Base-by-base conservation (phyloP, 805 yeast species). In the Saccharomycopsis sp. region DNA sequence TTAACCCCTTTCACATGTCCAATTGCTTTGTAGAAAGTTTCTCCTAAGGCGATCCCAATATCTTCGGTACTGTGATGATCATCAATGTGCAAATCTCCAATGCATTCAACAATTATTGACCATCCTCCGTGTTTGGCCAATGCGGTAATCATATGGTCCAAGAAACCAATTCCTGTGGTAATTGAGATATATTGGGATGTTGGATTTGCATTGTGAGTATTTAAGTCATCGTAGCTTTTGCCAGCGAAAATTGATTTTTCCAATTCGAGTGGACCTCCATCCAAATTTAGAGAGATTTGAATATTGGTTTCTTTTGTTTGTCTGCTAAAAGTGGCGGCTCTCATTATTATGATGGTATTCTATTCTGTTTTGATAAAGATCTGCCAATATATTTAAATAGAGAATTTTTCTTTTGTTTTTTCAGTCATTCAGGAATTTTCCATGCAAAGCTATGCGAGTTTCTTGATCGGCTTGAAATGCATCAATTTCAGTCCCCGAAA, bases 61-160 rank as follows among this genome's bases (percentile, higher is more conserved):
- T 93, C 98, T 63, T 93, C 98, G 3, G 96, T 83, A 1, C 95
- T 79, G 65, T 93, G 98, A 63, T 93, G 98, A 64, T 93, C 98
- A 63, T 93, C 98, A 44, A 93, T 89, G 63, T 88, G 94, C 54
- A 88, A 68, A 62, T 93, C 98, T 37, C 98, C 98, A 47, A 82
- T 75, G 64, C 97, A 90, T 59, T 84, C 95, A 16, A 93, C 74
- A 27, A 85, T 70, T 46, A 93, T 60, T 9, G 96, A 85, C 98
- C 97, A 93, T 14, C 97, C 97, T 1, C 95, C 71, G 64, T 93
- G 98, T 59, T 93, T 93, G 32, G 97, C 96, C 55, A 93, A 70
- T 0, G 98, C 98, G 57, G 90, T 96, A 39, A 93, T 69, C 98
- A 93, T 93, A 64, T 93, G 98, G 67, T 93, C 97, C 47, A 90